These are phyloP conservation scores for Parasarocladium wereldwijsianum DNA, from an alignment of 2,329 filamentous ascomycete species.

Conservation along the genomic window DNA sequence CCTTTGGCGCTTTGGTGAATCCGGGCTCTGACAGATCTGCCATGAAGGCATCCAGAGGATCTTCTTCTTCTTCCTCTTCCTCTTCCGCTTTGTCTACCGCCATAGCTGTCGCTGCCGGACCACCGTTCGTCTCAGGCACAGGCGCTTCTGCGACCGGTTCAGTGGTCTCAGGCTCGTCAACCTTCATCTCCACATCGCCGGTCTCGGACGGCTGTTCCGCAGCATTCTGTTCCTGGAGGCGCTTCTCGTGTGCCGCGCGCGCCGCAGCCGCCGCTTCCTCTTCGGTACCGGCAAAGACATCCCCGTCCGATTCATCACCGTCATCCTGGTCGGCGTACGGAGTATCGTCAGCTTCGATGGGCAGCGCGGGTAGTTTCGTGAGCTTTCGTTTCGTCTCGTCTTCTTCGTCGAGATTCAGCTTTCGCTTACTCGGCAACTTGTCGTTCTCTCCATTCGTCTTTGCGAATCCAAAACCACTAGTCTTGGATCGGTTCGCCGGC, in stretches of 20 bases:
- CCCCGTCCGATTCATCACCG: constrained; percentile 59
- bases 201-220: constrained; percentile 32
- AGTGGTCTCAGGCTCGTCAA: constrained; percentile 17
- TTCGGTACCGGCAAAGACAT: constrained; percentile 67
- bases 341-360: constrained; percentile 47
- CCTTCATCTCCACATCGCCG: constrained; percentile 16
- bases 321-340: constrained; percentile 49
- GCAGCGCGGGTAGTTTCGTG: constrained; percentile 71
- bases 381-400: constrained; percentile 77
- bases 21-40: constrained; percentile 45
- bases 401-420: constrained; percentile 77
- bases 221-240: constrained; percentile 33
- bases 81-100: constrained; percentile 45
- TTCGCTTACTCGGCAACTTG: constrained; percentile 55
- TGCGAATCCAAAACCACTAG: constrained; percentile 72
- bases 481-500: constrained; percentile 55
- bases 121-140: constrained; percentile 6
- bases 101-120: constrained; percentile 29
- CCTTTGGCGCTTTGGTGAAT: constrained; percentile 17
- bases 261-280: constrained; percentile 80
- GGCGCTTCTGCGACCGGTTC: constrained; percentile 9
- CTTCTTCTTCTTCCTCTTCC: constrained; percentile 52
- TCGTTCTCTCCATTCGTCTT: constrained; percentile 52
- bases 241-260: constrained; percentile 70
- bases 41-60: constrained; percentile 98